These are phyloP conservation scores for Raphanus sativus DNA, from an alignment of 345 rosid species.

Conservation along the genomic window DNA sequence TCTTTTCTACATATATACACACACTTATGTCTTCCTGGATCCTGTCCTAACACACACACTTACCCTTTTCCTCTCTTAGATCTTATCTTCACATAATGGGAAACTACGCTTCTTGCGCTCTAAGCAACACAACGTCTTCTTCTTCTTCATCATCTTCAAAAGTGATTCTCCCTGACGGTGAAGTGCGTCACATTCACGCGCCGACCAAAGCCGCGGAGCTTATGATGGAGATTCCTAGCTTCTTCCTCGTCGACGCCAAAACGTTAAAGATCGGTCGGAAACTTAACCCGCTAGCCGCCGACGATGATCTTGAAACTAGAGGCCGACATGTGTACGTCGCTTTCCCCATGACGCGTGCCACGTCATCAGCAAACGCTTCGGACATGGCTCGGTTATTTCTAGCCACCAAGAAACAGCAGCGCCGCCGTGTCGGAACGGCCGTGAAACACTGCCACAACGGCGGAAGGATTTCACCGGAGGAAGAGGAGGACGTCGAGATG, in stretches of 20 bases:
- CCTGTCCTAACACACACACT: constrained; percentile 15
- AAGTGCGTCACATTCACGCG: constrained; percentile 49
- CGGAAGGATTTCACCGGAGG: constrained; percentile 29
- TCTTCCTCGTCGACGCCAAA: constrained; percentile 63
- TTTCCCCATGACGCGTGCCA: constrained; percentile 71
- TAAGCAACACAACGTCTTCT: constrained; percentile 40
- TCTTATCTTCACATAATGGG: constrained; percentile 51
- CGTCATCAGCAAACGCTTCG: constrained; percentile 56
- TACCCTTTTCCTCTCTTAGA: neutral
- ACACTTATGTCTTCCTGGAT: constrained; percentile 11
- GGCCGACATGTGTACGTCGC: constrained; percentile 60
- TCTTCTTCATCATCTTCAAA: constrained; percentile 41
- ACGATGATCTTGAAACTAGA: constrained; percentile 65
- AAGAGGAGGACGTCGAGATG: constrained; percentile 3
- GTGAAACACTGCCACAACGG: constrained; percentile 19
- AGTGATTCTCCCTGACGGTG: constrained; percentile 72
- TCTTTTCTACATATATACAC: constrained; percentile 27
- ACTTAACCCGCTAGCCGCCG: constrained; percentile 69
- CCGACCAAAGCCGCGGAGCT: constrained; percentile 79
- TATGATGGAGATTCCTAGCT: constrained; percentile 80
- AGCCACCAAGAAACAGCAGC: constrained; percentile 47
- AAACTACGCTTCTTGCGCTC: constrained; percentile 62
- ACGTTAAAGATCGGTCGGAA: constrained; percentile 67
- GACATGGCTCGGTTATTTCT: constrained; percentile 65
- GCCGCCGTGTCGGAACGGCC: constrained; percentile 31